phyloP scores from a whole-genome alignment of 257 asterid genomes.

The Avicennia marina region DNA sequence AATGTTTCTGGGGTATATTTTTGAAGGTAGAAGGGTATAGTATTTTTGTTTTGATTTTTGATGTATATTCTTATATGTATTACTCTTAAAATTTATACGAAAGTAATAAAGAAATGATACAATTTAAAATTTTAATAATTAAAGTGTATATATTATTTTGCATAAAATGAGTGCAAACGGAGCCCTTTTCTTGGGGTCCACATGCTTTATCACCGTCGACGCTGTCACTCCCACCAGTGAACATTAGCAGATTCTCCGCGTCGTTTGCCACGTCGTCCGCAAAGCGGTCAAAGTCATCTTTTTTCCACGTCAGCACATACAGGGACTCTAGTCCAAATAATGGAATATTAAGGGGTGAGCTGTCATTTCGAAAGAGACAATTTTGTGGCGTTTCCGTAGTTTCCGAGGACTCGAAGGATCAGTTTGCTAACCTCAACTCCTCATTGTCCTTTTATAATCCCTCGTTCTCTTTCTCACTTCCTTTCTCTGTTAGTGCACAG shows the following conservation, averaged over 20 bases:
- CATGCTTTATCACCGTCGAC: constrained; percentile 13
- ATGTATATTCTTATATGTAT: too few relatives aligned
- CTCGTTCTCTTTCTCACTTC: constrained; percentile 1
- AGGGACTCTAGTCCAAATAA: constrained; percentile 20
- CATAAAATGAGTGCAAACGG: too few relatives aligned
- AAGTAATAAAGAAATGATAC: too few relatives aligned
- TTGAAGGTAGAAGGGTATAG: too few relatives aligned
- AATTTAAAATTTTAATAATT: not conserved
- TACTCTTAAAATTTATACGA: too few relatives aligned
- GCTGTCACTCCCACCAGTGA: constrained; percentile 34
- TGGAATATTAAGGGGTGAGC: constrained; percentile 32
- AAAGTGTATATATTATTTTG: too few relatives aligned
- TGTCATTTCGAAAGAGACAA: constrained; percentile 25
- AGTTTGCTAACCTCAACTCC: not conserved
- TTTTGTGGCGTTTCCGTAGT: constrained; percentile 21
- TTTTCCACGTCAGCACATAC: constrained; percentile 15
- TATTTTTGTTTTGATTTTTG: too few relatives aligned
- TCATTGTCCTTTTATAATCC: constrained; percentile 11
- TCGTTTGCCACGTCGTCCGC: not conserved
- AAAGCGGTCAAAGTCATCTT: constrained; percentile 21
- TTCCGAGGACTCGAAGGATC: not conserved
- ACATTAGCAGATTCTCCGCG: constrained; percentile 28
- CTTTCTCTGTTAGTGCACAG: constrained; percentile 4
- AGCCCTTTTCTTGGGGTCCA: not conserved
- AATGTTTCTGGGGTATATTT: too few relatives aligned